These are phyloP conservation scores for Monosporascus cannonballus DNA, from an alignment of 2,329 filamentous ascomycete species.

Conservation along the genomic window DNA sequence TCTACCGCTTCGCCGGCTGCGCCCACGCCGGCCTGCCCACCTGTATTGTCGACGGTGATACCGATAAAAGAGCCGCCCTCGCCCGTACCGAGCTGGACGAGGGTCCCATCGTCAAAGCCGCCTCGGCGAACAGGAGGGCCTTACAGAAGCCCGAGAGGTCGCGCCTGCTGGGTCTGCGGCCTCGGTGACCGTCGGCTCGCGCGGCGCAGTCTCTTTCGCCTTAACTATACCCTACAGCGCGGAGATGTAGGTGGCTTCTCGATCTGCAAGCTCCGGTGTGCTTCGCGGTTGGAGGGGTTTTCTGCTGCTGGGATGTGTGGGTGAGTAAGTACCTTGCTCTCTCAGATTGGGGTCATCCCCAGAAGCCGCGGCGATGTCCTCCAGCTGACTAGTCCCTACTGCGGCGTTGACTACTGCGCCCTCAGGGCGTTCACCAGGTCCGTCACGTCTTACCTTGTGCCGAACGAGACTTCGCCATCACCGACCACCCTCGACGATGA, in stretches of 20 bases:
- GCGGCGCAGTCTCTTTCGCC: constrained; percentile 42
- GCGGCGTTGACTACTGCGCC: constrained; percentile 34
- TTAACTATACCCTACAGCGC: constrained; percentile 42
- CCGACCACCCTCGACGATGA: constrained; percentile 26
- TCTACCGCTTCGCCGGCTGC: constrained; percentile 10
- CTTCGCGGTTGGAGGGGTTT: neutral
- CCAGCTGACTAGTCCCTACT: constrained; percentile 19
- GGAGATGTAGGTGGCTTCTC: constrained; percentile 33
- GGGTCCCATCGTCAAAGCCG: constrained; percentile 33
- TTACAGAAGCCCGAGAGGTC: constrained; percentile 35
- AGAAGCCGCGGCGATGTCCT: constrained; percentile 4
- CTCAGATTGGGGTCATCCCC: constrained; percentile 26
- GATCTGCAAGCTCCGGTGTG: neutral
- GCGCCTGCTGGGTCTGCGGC: constrained; percentile 27
- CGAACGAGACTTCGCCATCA: constrained; percentile 29
- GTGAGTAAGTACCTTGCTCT: constrained; percentile 27
- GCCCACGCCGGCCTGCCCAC: constrained; percentile 15
- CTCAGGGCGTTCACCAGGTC: constrained; percentile 39
- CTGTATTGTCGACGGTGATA: constrained; percentile 32
- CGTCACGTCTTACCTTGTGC: constrained; percentile 38
- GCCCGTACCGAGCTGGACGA: constrained; percentile 34
- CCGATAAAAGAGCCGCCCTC: constrained; percentile 33
- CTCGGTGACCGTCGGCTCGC: constrained; percentile 18
- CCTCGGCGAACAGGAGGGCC: constrained; percentile 33
- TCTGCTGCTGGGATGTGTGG: neutral